Evolutionary conservation across 768 basidiomycete genomes (phyloP).

Genomic region (Daedaleopsis sinensis): DNA sequence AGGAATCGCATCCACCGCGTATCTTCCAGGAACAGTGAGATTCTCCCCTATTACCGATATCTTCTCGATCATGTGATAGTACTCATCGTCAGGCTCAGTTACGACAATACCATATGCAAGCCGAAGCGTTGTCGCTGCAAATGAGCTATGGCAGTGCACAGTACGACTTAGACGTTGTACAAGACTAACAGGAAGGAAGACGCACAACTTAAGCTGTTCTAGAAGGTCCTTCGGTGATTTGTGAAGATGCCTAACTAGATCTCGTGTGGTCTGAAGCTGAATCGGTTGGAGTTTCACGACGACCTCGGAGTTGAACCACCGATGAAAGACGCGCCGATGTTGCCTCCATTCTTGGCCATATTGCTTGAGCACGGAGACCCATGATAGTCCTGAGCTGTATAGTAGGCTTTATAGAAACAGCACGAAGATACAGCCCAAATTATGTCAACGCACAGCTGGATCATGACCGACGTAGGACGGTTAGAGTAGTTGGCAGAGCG

Average conservation of each 20-base stretch:
- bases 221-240: not conserved
- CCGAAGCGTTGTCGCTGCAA: constrained; percentile 5
- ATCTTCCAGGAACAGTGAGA: not conserved
- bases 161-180: not conserved
- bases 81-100: constrained; percentile 10
- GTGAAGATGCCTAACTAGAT: not conserved
- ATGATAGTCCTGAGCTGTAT: constrained; percentile 12
- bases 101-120: constrained; percentile 11
- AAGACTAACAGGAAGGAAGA: not conserved
- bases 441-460: not conserved
- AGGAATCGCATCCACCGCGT: not conserved
- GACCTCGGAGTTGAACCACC: constrained; percentile 12
- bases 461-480: constrained; percentile 19
- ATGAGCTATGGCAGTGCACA: not conserved
- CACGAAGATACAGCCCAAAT: constrained; percentile 14
- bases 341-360: constrained; percentile 43
- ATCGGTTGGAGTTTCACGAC: not conserved
- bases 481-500: constrained; percentile 24
- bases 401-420: not conserved
- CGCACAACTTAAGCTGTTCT: not conserved
- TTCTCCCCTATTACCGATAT: not conserved
- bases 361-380: constrained; percentile 40
- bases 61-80: constrained; percentile 2
- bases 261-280: not conserved
- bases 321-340: constrained; percentile 44